Evolutionary conservation across 2,329 filamentous ascomycete genomes (phyloP).

Genomic region (Talaromyces atroroseus): DNA sequence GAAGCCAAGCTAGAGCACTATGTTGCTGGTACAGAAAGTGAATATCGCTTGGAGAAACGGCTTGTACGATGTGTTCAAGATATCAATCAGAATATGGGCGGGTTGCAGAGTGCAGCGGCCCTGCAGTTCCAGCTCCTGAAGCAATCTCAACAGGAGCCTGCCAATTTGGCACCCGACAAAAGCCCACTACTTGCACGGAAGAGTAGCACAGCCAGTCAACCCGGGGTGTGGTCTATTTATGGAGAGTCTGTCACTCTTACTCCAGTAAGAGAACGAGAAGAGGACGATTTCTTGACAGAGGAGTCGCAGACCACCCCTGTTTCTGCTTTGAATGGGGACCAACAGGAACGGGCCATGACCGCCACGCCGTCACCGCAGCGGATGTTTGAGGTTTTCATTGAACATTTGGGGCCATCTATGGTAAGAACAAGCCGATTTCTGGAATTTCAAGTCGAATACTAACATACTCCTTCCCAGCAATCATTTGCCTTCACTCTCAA

Average conservation of each 20-base stretch:
- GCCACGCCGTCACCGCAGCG: constrained; percentile 57
- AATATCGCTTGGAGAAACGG: constrained; percentile 72
- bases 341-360: constrained; percentile 12
- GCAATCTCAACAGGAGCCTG: constrained; percentile 38
- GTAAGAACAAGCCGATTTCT: constrained; percentile 27
- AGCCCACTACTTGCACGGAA: neutral
- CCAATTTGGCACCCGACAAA: neutral
- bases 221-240: constrained; percentile 28
- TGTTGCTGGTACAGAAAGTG: constrained; percentile 68
- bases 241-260: constrained; percentile 49
- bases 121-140: constrained; percentile 82
- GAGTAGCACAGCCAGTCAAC: constrained; percentile 24
- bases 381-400: constrained; percentile 88
- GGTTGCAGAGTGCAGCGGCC: constrained; percentile 78
- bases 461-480: constrained; percentile 47
- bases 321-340: constrained; percentile 10
- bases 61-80: constrained; percentile 80
- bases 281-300: constrained; percentile 52
- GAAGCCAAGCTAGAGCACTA: constrained; percentile 91
- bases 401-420: constrained; percentile 84
- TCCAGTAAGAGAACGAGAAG: constrained; percentile 57
- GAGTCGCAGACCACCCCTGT: constrained; percentile 14
- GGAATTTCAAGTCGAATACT: constrained; percentile 1
- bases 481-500: constrained; percentile 88
- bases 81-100: constrained; percentile 82